Evolutionary conservation across 1,139 yeast genomes (phyloP), one percentile per base, ranked within the genome.

Genomic region (Geotrichum fermentans): DNA sequence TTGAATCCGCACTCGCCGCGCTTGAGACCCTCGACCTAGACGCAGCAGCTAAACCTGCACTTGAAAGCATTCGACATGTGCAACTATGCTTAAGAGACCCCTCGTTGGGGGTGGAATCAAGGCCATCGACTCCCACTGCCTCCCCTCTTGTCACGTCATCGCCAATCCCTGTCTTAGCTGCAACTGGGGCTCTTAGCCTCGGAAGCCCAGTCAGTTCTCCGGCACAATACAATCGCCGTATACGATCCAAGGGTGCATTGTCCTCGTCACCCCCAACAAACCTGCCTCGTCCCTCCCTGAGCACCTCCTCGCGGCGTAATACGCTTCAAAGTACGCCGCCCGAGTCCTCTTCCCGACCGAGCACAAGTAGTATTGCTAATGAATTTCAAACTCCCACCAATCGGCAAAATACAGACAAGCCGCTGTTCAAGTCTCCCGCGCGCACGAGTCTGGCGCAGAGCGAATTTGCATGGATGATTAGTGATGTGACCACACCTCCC

Each of bases 381-480:
- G 8, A 6, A 10, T 6, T 6, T 6, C 6, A 10, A 6, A 36
- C 34, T 11, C 35, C 36, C 6, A 37, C 41, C 28, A 24, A 24
- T 10, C 8, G 10, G 8, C 6, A 10, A 6, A 24, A 10, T 10
- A 24, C 28, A 24, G 28, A 24, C 10, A 30, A 24, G 28, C 32
- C 33, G 8, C 16, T 26, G 14, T 47, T 47, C 36, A 42, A 42
- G 24, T 41, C 47, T 2, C 43, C 47, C 2, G 45, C 45, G 26
- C 42, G 53, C n/a, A 43, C 50, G 3, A 33, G 47, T 5, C 32
- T 50, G n/a, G 53, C 47, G 3, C 43, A 50, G 26, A 50, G 53
- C 41, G 51, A 50, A 29, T 50, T 50, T 47, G 29, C 53, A 4
- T 50, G 50, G 51, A 50, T 50, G 49, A 18, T 50, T n/a, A 46